Evolutionary conservation across 768 basidiomycete genomes (phyloP).

Genomic region (Tricholoma matsutake): DNA sequence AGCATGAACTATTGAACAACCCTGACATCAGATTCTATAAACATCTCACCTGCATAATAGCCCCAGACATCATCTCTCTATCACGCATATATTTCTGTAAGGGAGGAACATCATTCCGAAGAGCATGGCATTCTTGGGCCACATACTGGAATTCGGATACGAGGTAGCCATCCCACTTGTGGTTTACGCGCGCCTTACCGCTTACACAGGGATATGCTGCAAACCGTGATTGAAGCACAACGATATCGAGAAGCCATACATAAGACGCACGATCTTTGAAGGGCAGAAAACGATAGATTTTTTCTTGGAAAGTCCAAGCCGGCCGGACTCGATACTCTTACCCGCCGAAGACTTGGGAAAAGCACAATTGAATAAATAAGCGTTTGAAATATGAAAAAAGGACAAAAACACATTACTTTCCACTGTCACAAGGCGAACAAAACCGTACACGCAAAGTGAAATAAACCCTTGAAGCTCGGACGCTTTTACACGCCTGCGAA

Average conservation of each 20-base stretch:
- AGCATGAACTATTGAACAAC: no score
- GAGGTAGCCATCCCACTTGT: not conserved
- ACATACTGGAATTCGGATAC: not conserved
- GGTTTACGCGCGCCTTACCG: no score
- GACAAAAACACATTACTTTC: slow-evolving; percentile 5
- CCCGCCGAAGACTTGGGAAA: no score
- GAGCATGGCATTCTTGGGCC: not conserved
- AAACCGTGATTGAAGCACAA: not conserved
- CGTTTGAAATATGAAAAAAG: no score
- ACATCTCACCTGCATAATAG: not conserved
- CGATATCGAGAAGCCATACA: not conserved
- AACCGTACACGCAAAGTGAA: slow-evolving; percentile 3
- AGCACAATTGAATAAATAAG: no score
- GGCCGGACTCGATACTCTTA: not conserved
- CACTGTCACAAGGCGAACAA: not conserved
- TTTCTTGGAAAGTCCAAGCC: not conserved
- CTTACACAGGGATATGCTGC: no score
- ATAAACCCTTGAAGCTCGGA: slow-evolving; percentile 3
- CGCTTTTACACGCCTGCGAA: slow-evolving; percentile 9
- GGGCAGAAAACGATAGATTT: not conserved
- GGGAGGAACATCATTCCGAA: not conserved
- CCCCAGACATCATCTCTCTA: not conserved
- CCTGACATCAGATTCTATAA: not conserved
- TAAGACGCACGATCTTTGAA: not conserved
- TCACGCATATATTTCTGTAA: not conserved